Evolutionary conservation across 345 rosid genomes (phyloP).

Genomic region (Toxicodendron radicans): DNA sequence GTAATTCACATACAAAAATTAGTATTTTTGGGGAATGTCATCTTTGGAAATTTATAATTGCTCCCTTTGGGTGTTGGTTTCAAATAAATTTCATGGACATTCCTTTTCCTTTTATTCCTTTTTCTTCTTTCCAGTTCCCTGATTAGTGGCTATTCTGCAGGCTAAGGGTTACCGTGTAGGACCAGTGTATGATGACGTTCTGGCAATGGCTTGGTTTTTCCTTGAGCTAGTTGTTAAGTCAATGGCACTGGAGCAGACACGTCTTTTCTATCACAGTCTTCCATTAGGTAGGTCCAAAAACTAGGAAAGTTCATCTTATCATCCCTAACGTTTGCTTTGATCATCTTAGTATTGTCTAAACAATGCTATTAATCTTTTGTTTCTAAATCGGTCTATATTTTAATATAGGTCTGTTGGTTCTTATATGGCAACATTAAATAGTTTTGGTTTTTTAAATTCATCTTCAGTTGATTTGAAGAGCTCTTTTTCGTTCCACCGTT

Average conservation of each 20-base stretch:
- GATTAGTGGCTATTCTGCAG: slow-evolving; percentile 43
- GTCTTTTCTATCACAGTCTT: slow-evolving; percentile 78
- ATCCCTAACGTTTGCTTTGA: neutral
- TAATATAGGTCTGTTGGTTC: neutral
- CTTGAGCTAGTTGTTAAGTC: slow-evolving; percentile 98
- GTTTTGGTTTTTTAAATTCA: too few species aligned
- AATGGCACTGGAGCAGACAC: slow-evolving; percentile 97
- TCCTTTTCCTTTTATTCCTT: neutral
- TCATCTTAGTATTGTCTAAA: neutral
- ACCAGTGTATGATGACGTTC: slow-evolving; percentile 97
- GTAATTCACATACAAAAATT: neutral
- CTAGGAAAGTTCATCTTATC: neutral
- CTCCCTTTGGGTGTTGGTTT: neutral
- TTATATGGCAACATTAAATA: neutral
- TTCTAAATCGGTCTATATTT: neutral
- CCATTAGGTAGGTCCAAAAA: slow-evolving; percentile 63
- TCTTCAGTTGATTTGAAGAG: neutral
- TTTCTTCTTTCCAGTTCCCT: neutral
- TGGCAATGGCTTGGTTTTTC: slow-evolving; percentile 99
- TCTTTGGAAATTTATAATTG: neutral
- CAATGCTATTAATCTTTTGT: neutral
- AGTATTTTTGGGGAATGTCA: neutral
- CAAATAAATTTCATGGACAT: neutral
- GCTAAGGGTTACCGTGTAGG: slow-evolving; percentile 99
- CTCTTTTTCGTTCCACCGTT: neutral